Evolutionary conservation across 2,329 filamentous ascomycete genomes (phyloP), one percentile per base, ranked within the genome.

Genomic region (Pleomassaria siparia): DNA sequence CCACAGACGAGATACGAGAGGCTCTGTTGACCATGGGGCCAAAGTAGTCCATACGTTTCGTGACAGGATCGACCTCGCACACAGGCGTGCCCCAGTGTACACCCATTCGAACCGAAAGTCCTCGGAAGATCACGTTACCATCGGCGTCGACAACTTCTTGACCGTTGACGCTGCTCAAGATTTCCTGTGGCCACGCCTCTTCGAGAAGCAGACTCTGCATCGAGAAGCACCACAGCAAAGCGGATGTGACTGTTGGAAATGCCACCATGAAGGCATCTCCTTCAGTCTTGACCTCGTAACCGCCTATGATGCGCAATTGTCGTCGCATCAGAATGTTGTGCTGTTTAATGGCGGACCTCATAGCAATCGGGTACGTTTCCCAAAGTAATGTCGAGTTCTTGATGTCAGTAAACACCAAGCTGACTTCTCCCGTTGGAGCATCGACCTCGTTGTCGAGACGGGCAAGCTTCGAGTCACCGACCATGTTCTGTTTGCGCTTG

Each of bases 231-330:
- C 94, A 99, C 7, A 99, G 80, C 40, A 99, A 75, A 4, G 94
- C 94, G 8, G 91, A 94, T 1, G 94, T 97, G 2, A 94, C 91
- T 0, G 94, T 97, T 1, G 91, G 89, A 72, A 99, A 99, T 9
- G 92, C 95, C 25, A 99, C 94, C 91, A 99, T 97, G 65, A 99
- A 99, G 8, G 94, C 94, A 73, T 99, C 94, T 58, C 94, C 94
- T 89, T 99, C 94, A 15, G 94, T 99, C 79, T 99, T 99, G 71
- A 99, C 94, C 74, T 99, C 94, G 66, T 96, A 99, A 1, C 94
- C 94, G 64, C 94, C 94, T 60, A 96, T 95, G 54, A 91, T 87
- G 42, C 94, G 86, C 58, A 99, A 77, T 67, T 97, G 92, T 46
- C 94, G 83, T 57, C 94, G 87, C 87, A 99, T 95, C 37, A 96